Evolutionary conservation across 441 rosid species (phyloP).

Genomic region (Pelargonium cotyledonis): DNA sequence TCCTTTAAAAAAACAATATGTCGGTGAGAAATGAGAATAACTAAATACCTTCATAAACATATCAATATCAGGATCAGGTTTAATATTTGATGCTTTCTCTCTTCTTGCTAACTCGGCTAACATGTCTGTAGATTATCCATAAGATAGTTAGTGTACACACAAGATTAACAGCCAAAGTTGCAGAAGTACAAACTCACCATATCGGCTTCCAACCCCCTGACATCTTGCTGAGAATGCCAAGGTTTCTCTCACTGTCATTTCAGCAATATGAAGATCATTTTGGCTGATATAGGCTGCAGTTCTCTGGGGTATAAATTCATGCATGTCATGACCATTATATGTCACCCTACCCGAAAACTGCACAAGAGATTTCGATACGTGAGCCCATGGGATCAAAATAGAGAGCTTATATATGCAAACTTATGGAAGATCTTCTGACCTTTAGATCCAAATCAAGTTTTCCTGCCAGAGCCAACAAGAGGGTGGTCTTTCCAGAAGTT

Average conservation of each 20-base stretch:
- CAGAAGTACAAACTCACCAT: slow-evolving; percentile 30
- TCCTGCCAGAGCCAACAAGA: slow-evolving; percentile 17
- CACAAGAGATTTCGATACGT: slow-evolving; percentile 9
- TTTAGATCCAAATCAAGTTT: slow-evolving; percentile 37
- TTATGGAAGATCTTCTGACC: slow-evolving; percentile 20
- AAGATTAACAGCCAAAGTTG: too few relatives aligned
- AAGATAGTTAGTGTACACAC: background rate
- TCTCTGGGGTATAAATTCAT: too few relatives aligned
- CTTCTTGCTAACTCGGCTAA: slow-evolving; percentile 43
- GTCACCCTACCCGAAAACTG: slow-evolving; percentile 46
- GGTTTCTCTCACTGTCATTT: slow-evolving; percentile 62
- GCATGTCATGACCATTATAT: slow-evolving; percentile 49
- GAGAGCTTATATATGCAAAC: background rate
- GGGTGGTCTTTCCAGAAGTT: slow-evolving; percentile 55
- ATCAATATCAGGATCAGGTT: slow-evolving; percentile 60
- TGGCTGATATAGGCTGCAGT: slow-evolving; percentile 32
- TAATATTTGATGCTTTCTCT: slow-evolving; percentile 43
- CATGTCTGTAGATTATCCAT: slow-evolving; percentile 26
- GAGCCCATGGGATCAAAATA: background rate
- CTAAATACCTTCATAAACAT: slow-evolving; percentile 51
- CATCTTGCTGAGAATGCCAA: slow-evolving; percentile 53
- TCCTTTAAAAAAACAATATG: too few relatives aligned
- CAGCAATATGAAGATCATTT: slow-evolving; percentile 51
- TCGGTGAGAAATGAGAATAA: background rate
- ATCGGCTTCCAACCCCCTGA: slow-evolving; percentile 57